These are phyloP conservation scores for Phytomonas sp. DNA, from an alignment of 208 protist species.

Conservation along the genomic window DNA sequence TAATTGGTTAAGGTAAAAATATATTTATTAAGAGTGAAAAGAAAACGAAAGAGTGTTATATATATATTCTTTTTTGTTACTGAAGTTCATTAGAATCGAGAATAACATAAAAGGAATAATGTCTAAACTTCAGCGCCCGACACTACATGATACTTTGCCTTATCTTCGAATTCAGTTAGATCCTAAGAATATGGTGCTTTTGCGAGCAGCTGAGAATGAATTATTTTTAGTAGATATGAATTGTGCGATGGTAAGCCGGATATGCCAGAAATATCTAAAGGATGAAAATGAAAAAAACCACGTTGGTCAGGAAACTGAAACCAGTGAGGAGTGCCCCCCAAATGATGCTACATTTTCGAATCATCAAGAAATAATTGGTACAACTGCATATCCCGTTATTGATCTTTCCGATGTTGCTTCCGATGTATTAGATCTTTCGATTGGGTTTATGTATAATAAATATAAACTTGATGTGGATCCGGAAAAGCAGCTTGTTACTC, in stretches of 20 bases:
- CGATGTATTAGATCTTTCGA: neutral
- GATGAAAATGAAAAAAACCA: neutral
- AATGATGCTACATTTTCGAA: neutral
- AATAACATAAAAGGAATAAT: neutral
- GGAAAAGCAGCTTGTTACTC: neutral
- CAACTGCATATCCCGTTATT: slow-evolving; percentile 6
- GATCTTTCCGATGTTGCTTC: slow-evolving; percentile 8
- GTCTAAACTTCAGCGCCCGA: neutral
- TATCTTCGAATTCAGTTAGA: neutral
- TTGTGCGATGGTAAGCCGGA: slow-evolving; percentile 8
- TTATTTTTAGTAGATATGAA: slow-evolving; percentile 9
- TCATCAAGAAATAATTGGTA: slow-evolving; percentile 1
- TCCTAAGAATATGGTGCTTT: slow-evolving; percentile 8
- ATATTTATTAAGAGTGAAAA: neutral
- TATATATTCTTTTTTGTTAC: neutral
- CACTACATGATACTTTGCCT: neutral
- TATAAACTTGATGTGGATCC: slow-evolving; percentile 5
- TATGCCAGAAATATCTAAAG: slow-evolving; percentile 9
- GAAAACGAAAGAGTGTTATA: neutral
- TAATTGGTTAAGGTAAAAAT: neutral
- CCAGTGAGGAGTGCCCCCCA: neutral
- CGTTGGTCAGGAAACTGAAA: slow-evolving; percentile 7
- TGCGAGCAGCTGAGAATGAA: slow-evolving; percentile 3
- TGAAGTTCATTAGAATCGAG: neutral
- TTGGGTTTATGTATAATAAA: slow-evolving; percentile 11